phyloP scores from a whole-genome alignment of 2,329 filamentous ascomycete genomes.

The Nigrospora oryzae region DNA sequence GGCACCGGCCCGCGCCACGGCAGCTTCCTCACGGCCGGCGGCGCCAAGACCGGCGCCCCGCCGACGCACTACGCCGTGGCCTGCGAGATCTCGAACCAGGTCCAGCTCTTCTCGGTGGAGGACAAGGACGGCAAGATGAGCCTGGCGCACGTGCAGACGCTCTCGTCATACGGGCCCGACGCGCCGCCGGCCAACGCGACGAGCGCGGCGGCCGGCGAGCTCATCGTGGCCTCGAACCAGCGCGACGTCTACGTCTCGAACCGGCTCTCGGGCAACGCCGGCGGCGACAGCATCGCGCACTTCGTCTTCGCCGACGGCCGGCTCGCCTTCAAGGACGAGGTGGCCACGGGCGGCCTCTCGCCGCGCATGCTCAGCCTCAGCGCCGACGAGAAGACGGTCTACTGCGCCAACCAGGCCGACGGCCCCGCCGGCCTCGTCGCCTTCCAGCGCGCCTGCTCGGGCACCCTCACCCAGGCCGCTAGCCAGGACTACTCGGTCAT shows the following conservation, averaged over 20 bases:
- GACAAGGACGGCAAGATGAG: conserved; percentile 19
- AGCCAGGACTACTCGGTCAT: conserved; percentile 6
- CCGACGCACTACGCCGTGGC: conserved; percentile 37
- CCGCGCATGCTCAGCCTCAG: conserved; percentile 40
- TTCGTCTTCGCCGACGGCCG: conserved; percentile 24
- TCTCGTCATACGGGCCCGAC: conserved; percentile 30
- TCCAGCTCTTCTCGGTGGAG: conserved; percentile 31
- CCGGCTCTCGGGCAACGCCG: conserved; percentile 33
- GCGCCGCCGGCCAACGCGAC: conserved; percentile 24
- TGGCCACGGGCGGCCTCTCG: conserved; percentile 15
- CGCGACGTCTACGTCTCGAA: conserved; percentile 42
- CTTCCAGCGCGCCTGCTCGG: conserved; percentile 19
- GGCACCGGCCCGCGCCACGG: conserved; percentile 43
- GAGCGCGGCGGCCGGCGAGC: conserved; percentile 34
- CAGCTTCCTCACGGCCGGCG: conserved; percentile 30
- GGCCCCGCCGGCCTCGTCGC: conserved; percentile 30
- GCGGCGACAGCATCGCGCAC: conserved; percentile 36
- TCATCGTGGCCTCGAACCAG: conserved; percentile 31
- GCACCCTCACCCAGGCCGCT: conserved; percentile 13
- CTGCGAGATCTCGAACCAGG: conserved; percentile 35
- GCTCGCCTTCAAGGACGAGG: conserved; percentile 12
- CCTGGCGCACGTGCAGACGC: conserved; percentile 25
- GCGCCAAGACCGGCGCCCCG: conserved; percentile 10
- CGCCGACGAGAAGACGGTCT: conserved; percentile 23
- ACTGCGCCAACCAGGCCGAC: conserved; percentile 35